Conservation (phyloP, 2,329 filamentous ascomycete genomes). For the Arthrobotrys sinensis region DNA sequence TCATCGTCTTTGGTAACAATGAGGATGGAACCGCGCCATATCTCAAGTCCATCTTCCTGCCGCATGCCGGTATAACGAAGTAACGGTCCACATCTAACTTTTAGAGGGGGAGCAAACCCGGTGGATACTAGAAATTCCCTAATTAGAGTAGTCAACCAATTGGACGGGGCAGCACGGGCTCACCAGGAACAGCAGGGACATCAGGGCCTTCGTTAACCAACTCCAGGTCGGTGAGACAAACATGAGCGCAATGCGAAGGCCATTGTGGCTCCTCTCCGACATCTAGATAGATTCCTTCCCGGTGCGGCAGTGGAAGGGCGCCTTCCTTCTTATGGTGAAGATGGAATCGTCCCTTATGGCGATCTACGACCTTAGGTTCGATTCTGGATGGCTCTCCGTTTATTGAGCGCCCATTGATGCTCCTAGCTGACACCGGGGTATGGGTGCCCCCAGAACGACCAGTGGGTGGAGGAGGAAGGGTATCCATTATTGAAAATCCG, state of each 20-base stretch:
- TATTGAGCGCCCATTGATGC: conserved; percentile 49
- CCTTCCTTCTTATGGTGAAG: conserved; percentile 31
- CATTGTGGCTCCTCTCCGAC: conserved; percentile 42
- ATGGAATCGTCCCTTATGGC: conserved; percentile 33
- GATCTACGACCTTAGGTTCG: conserved; percentile 47
- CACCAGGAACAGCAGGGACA: conserved; percentile 57
- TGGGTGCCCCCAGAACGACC: conserved; percentile 33
- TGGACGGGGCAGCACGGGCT: conserved; percentile 58
- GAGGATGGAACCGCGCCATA: conserved; percentile 95
- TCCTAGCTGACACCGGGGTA: conserved; percentile 46
- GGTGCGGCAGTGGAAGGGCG: conserved; percentile 11
- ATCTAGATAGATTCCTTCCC: conserved; percentile 49
- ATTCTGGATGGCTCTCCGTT: conserved; percentile 44
- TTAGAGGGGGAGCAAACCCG: conserved; percentile 85
- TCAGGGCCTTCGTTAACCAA: conserved; percentile 49
- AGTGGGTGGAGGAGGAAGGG: conserved; percentile 45
- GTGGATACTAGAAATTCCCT: conserved; percentile 71
- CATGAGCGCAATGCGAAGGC: conserved; percentile 36
- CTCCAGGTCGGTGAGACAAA: conserved; percentile 48
- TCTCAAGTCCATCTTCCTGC: conserved; percentile 75
- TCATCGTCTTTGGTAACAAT: conserved; percentile 90
- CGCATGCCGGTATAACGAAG: conserved; percentile 90
- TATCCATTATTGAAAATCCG: conserved; percentile 57
- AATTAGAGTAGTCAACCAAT: neutral
- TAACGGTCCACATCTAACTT: conserved; percentile 90